phyloP scores from a whole-genome alignment of 345 rosid genomes.

The Adansonia digitata region DNA sequence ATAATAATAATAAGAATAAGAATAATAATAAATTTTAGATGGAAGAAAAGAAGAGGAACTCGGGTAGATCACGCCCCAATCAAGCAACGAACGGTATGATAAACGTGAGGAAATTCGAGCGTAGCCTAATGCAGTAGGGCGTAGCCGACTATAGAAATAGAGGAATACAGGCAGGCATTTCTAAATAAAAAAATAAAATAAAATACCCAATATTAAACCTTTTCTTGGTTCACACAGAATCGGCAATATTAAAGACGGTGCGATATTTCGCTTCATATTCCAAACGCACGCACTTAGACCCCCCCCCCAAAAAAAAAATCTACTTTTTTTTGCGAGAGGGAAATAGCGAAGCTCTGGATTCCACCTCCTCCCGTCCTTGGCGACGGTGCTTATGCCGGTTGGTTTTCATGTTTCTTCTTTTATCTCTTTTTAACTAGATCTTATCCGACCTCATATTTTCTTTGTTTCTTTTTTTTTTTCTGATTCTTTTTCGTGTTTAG shows the following conservation, averaged over 20 bases:
- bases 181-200: not conserved
- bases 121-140: not conserved
- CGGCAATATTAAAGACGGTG: not conserved
- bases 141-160: not conserved
- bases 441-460: not conserved
- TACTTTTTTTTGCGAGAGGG: not conserved
- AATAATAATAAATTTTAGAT: no score
- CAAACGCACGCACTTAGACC: not conserved
- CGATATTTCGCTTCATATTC: not conserved
- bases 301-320: not conserved
- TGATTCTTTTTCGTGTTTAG: not conserved
- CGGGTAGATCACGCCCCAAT: not conserved
- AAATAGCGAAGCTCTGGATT: constrained; percentile 57
- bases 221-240: constrained; percentile 8
- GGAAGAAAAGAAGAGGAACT: not conserved
- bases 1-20: no score
- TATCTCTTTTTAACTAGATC: not conserved
- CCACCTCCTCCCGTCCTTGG: constrained; percentile 60
- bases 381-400: constrained; percentile 80
- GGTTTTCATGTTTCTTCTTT: constrained; percentile 44
- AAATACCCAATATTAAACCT: not conserved
- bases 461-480: not conserved
- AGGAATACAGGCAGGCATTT: not conserved
- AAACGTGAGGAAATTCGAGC: not conserved
- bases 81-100: not conserved